These are phyloP conservation scores for Lolium rigidum DNA, from an alignment of 176 grass and related monocot genomes.

Conservation along the genomic window DNA sequence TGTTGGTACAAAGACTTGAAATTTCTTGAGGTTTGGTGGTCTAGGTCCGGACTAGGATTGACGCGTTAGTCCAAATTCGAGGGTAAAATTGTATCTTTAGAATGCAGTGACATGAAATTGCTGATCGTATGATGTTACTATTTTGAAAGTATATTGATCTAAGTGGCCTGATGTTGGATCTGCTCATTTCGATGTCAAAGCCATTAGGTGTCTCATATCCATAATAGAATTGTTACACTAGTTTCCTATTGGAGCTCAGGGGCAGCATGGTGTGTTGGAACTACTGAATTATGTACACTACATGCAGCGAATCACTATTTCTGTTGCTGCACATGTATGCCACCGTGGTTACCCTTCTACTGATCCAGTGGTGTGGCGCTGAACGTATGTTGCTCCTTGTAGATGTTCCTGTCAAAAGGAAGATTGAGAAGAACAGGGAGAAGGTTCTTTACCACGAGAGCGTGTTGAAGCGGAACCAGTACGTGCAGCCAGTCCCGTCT, in stretches of 20 bases:
- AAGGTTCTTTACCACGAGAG: slow-evolving; percentile 87
- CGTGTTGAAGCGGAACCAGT: slow-evolving; percentile 70
- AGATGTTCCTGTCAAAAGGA: slow-evolving; percentile 78
- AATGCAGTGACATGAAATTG: not conserved
- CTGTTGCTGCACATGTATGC: not conserved
- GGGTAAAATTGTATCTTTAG: not conserved
- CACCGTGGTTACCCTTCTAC: not conserved
- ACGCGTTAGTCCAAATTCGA: not conserved
- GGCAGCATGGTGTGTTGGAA: not conserved
- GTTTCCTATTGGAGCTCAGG: not conserved
- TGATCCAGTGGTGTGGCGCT: slow-evolving; percentile 22
- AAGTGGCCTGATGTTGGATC: not conserved
- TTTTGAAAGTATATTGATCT: too few relatives aligned
- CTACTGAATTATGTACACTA: too few relatives aligned
- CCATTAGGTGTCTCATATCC: not conserved
- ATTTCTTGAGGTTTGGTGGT: not conserved
- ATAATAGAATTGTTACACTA: not conserved
- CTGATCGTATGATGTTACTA: too few relatives aligned
- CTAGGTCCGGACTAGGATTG: not conserved
- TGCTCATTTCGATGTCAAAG: not conserved
- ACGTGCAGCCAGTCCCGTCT: slow-evolving; percentile 74
- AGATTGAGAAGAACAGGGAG: slow-evolving; percentile 82
- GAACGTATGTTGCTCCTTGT: not conserved
- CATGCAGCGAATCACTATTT: not conserved
- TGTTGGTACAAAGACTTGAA: not conserved